These are phyloP conservation scores for Prunus mongolica DNA, from an alignment of 306 rosid genomes.

Conservation along the genomic window DNA sequence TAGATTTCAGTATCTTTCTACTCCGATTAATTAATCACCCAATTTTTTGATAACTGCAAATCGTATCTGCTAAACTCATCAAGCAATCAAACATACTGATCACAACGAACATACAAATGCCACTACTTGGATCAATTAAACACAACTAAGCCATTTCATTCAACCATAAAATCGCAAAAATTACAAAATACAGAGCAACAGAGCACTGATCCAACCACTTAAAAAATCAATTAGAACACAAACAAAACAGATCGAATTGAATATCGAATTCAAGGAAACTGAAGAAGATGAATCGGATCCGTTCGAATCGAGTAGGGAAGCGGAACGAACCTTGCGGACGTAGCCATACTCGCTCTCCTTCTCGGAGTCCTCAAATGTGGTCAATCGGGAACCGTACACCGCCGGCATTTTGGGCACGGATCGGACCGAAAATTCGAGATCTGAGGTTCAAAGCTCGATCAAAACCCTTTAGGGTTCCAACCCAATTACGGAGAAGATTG, in stretches of 20 bases:
- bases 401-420: constrained; percentile 68
- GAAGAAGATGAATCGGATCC: neutral
- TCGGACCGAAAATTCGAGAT: constrained; percentile 37
- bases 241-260: constrained; percentile 4
- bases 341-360: constrained; percentile 99
- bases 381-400: constrained; percentile 80
- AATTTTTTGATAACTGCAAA: neutral
- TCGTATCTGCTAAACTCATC: neutral
- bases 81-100: neutral
- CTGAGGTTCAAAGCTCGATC: constrained; percentile 23
- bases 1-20: neutral
- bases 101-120: neutral
- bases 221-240: neutral
- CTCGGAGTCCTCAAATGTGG: constrained; percentile 95
- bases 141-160: neutral
- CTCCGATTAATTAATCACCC: neutral
- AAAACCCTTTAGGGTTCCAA: constrained; percentile 37
- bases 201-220: neutral
- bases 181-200: neutral
- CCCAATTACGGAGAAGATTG: constrained; percentile 4
- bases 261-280: neutral
- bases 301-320: neutral
- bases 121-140: neutral
- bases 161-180: neutral
- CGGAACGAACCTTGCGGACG: constrained; percentile 76